A percentile compares a stretch with the other conserved stretches of the same genome.
Evolutionary conservation across 176 grass and related monocot genomes (phyloP).

Genomic region (Oryza nivara): DNA sequence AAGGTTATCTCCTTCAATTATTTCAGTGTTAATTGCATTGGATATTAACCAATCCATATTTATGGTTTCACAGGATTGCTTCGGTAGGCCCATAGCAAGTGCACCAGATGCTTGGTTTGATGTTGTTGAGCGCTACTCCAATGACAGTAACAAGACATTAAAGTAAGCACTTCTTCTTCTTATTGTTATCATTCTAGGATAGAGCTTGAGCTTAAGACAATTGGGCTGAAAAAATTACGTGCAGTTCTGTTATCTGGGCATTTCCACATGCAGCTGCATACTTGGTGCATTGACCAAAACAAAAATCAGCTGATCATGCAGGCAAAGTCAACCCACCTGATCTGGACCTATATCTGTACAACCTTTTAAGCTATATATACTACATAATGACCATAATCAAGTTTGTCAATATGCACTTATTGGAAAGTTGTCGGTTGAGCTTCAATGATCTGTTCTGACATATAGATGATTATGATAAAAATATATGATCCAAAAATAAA

Average conservation of each 20-base stretch:
- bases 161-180: constrained; percentile 49
- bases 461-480: constrained; percentile 15
- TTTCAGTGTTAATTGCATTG: background rate
- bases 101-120: constrained; percentile 89
- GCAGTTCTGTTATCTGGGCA: background rate
- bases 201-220: background rate
- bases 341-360: background rate
- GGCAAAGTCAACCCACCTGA: background rate
- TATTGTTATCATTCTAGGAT: background rate
- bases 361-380: background rate
- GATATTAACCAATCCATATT: constrained; percentile 18
- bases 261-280: background rate
- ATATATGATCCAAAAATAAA: constrained; percentile 10
- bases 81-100: constrained; percentile 78
- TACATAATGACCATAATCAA: background rate
- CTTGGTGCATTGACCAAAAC: background rate
- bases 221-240: background rate
- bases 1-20: background rate
- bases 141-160: constrained; percentile 82
- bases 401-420: background rate
- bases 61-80: constrained; percentile 67
- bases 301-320: background rate
- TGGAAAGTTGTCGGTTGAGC: background rate
- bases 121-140: constrained; percentile 78
- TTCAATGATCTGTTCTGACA: background rate